A percentile compares a stretch with the other conserved stretches of the same genome.
phyloP scores from a whole-genome alignment of 2,329 filamentous ascomycete genomes.

The Ambrosiella beaveri region DNA sequence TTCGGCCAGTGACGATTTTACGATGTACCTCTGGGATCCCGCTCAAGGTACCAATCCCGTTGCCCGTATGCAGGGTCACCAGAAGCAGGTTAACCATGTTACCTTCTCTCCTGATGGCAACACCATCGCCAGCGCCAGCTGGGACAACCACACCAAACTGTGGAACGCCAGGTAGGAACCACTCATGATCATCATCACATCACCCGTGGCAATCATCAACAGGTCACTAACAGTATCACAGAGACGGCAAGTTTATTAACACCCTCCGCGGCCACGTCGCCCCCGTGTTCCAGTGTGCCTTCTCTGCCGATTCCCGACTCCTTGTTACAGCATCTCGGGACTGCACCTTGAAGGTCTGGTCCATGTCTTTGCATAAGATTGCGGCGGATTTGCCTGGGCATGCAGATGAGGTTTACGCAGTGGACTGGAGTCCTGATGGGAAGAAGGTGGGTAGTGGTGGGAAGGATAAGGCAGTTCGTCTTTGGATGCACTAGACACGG shows the following conservation, averaged over 20 bases:
- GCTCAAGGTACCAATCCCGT: slow-evolving; percentile 63
- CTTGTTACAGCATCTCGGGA: slow-evolving; percentile 81
- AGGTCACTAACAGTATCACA: slow-evolving; percentile 16
- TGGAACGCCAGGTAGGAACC: slow-evolving; percentile 55
- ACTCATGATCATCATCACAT: not conserved
- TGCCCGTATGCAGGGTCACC: slow-evolving; percentile 77
- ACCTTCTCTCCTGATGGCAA: slow-evolving; percentile 81
- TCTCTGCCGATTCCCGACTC: slow-evolving; percentile 80
- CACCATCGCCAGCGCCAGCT: slow-evolving; percentile 73
- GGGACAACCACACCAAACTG: slow-evolving; percentile 88
- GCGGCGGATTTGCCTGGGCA: slow-evolving; percentile 71
- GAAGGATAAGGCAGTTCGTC: slow-evolving; percentile 64
- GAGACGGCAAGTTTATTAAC: slow-evolving; percentile 61
- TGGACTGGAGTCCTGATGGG: slow-evolving; percentile 90
- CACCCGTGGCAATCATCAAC: not conserved
- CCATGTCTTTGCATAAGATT: slow-evolving; percentile 69
- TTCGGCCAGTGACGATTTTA: slow-evolving; percentile 87
- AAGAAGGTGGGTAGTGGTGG: slow-evolving; percentile 79
- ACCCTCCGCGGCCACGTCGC: slow-evolving; percentile 78
- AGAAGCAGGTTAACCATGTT: slow-evolving; percentile 93
- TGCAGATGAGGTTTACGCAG: slow-evolving; percentile 80
- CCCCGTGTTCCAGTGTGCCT: slow-evolving; percentile 81
- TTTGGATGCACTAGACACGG: slow-evolving; percentile 43
- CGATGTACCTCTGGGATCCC: slow-evolving; percentile 91
- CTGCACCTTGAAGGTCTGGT: slow-evolving; percentile 89